Conservation (phyloP, 352 stramenopile species). For the Pythium volutum region DNA sequence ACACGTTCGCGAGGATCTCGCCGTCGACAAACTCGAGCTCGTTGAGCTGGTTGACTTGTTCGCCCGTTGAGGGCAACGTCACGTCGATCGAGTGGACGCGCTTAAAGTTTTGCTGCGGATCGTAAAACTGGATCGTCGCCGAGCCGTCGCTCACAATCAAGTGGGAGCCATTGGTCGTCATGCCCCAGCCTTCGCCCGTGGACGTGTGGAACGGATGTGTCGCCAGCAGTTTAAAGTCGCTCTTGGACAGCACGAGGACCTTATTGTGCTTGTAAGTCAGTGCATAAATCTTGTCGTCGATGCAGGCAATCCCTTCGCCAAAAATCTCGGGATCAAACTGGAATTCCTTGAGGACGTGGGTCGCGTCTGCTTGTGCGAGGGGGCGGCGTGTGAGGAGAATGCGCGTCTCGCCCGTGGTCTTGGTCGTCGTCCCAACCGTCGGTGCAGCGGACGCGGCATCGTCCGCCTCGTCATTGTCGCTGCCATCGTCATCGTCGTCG, state of each 20-base stretch:
- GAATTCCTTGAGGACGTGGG: conserved; percentile 41
- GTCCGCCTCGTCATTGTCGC: conserved; percentile 4
- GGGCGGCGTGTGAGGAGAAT: conserved; percentile 14
- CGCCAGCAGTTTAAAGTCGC: conserved; percentile 48
- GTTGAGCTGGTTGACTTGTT: conserved; percentile 68
- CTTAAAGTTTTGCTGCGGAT: conserved; percentile 54
- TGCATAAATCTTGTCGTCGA: conserved; percentile 75
- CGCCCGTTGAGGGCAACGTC: conserved; percentile 6
- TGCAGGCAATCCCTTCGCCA: conserved; percentile 70
- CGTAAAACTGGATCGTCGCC: conserved; percentile 71
- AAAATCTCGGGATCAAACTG: conserved; percentile 61
- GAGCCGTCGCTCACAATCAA: conserved; percentile 88
- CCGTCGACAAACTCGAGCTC: conserved; percentile 85
- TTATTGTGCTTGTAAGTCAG: conserved; percentile 79
- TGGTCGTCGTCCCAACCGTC: not conserved
- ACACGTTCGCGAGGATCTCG: conserved; percentile 86
- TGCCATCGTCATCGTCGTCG: not conserved
- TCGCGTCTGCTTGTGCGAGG: not conserved
- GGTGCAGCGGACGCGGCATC: not conserved
- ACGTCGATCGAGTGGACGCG: conserved; percentile 58
- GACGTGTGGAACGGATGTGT: conserved; percentile 61
- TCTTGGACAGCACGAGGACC: conserved; percentile 57
- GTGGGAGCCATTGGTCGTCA: conserved; percentile 76
- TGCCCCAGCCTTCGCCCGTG: conserved; percentile 87
- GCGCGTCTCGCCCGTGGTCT: not conserved